Conservation (phyloP, 495 filamentous ascomycete species). For the Apiosordaria backusii region DNA sequence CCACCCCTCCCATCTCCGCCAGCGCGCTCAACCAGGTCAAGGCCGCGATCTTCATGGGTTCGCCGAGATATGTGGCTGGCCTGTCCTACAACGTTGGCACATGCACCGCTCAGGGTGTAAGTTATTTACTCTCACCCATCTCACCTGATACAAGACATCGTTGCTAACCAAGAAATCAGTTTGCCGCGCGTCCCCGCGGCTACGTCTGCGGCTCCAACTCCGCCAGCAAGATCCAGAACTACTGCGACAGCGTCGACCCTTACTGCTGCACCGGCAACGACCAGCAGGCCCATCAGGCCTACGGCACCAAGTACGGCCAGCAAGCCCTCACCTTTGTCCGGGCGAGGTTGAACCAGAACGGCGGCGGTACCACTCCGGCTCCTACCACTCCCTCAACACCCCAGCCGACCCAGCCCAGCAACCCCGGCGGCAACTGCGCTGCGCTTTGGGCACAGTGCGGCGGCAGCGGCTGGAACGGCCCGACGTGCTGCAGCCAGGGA, state of each 20-base stretch:
- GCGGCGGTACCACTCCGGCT: slow-evolving; percentile 21
- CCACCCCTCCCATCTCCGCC: slow-evolving; percentile 35
- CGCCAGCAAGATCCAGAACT: slow-evolving; percentile 53
- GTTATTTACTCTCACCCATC: slow-evolving; percentile 23
- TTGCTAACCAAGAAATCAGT: slow-evolving; percentile 33
- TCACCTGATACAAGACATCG: background rate
- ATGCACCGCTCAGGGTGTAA: slow-evolving; percentile 53
- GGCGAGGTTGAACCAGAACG: slow-evolving; percentile 6
- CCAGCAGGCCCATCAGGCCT: slow-evolving; percentile 56
- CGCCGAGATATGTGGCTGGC: slow-evolving; percentile 52
- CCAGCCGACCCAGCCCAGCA: slow-evolving; percentile 20
- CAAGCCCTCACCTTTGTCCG: slow-evolving; percentile 37
- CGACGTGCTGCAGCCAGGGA: slow-evolving; percentile 28
- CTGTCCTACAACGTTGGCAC: slow-evolving; percentile 60
- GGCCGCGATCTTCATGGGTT: slow-evolving; percentile 62
- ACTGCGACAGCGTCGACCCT: slow-evolving; percentile 61
- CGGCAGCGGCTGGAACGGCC: slow-evolving; percentile 29
- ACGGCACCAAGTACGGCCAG: slow-evolving; percentile 49
- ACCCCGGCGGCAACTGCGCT: slow-evolving; percentile 23
- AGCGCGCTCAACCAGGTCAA: slow-evolving; percentile 45
- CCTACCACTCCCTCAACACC: slow-evolving; percentile 11
- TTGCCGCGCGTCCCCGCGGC: slow-evolving; percentile 54
- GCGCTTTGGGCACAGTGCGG: slow-evolving; percentile 34
- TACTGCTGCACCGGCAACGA: slow-evolving; percentile 65
- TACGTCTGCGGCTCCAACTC: slow-evolving; percentile 52